Evolutionary conservation across 2,329 filamentous ascomycete genomes (phyloP), one percentile per base, ranked within the genome.

Genomic region (Bisporella sp.): DNA sequence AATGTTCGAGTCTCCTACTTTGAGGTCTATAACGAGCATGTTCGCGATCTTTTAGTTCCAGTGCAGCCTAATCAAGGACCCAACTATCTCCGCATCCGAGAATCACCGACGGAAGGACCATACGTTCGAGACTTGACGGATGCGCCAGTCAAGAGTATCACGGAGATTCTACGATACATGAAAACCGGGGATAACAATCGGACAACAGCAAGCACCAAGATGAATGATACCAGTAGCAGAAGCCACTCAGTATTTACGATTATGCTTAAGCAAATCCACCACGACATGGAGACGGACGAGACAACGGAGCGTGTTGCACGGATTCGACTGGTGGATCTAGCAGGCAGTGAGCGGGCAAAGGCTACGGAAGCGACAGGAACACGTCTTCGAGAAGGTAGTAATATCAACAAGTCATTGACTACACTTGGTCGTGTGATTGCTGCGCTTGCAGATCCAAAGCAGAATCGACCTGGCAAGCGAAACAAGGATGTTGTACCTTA

Each of bases 21-120:
- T 64, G 93, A 99, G 68, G 93, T 99, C 54, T 99, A 99, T 78
- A 99, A 99, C 70, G 93, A 99, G 71, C 93, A 97, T 69, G 93
- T 99, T 46, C 88, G 93, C 52, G 93, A 99, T 66, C 74, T 99
- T 35, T 80, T 99, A 43, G 86, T 90, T 0, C 88, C 91, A 8
- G 78, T 86, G 31, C 64, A 73, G 7, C 73, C 77, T 4, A 86
- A 83, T 50, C 86, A 87, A 55, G 77, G 87, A 5, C 88, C 91
- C 1, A 85, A 95, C 66, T 96, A 97, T 67, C 85, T 99, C 62
- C 96, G 96, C 71, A 96, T 99, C 64, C 85, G 93, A 63, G 93
- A 99, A 72, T 95, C 89, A 13, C 92, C 91, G 13, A 90, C 84
- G 31, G 92, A 97, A 59, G 93, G 93, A 0, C 92, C 95, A 5